These are phyloP conservation scores for Cerioporus squamosus DNA, from an alignment of 1,284 basidiomycete genomes.

Conservation along the genomic window DNA sequence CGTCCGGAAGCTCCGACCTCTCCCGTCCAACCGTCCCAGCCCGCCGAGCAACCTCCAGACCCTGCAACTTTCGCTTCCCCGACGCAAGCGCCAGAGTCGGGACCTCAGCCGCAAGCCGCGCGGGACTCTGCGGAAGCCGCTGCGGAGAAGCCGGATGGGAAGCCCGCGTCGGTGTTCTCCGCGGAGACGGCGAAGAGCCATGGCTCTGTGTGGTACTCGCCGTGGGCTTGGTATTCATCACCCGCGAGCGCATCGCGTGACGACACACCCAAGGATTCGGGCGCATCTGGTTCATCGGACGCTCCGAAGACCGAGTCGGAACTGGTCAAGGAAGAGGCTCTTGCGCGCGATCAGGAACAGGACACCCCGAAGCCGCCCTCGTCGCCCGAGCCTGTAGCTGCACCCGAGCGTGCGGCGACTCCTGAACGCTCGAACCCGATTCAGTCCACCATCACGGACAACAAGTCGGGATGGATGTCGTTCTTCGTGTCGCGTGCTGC, in stretches of 20 bases:
- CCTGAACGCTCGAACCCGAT: conserved; percentile 40
- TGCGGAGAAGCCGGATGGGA: conserved; percentile 3
- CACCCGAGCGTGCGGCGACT: neutral
- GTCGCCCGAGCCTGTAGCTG: neutral
- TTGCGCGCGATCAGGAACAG: conserved; percentile 36
- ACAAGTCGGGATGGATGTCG: conserved; percentile 55
- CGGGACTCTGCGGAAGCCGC: neutral
- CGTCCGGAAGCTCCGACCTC: neutral
- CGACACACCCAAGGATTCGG: neutral
- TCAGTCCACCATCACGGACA: conserved; percentile 39
- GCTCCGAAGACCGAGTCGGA: conserved; percentile 46
- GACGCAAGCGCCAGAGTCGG: too few species aligned
- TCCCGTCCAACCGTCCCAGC: neutral
- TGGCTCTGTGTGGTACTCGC: conserved; percentile 52
- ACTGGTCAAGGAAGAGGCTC: conserved; percentile 47
- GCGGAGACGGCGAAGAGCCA: conserved; percentile 35
- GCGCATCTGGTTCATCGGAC: neutral
- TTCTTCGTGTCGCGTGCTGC: conserved; percentile 58
- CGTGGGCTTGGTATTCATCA: conserved; percentile 57
- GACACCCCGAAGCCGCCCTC: neutral
- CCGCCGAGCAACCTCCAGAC: neutral
- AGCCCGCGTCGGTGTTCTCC: conserved; percentile 36
- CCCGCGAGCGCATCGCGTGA: conserved; percentile 18
- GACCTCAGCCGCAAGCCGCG: neutral
- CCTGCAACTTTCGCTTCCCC: neutral